Conservation (phyloP, 2,329 filamentous ascomycete species). For the Trichoderma atrobrunneum region DNA sequence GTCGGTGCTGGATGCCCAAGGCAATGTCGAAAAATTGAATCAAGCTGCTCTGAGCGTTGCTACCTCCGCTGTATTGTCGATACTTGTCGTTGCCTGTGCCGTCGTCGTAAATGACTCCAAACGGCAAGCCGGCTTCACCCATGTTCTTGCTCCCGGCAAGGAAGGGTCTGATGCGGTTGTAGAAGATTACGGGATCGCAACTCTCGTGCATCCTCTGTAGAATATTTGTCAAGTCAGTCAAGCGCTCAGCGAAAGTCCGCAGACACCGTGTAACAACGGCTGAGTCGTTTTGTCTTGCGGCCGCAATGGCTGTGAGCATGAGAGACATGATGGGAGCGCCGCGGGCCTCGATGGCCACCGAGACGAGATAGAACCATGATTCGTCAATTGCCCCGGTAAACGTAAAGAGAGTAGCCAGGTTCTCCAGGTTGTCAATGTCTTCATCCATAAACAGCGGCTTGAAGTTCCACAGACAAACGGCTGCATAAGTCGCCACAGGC, state of each 20-base stretch:
- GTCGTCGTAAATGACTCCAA: constrained; percentile 84
- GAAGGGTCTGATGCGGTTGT: constrained; percentile 92
- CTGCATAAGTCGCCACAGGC: constrained; percentile 91
- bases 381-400: constrained; percentile 95
- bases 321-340: constrained; percentile 82
- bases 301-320: constrained; percentile 83
- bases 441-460: constrained; percentile 85
- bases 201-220: constrained; percentile 91
- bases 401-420: constrained; percentile 81
- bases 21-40: constrained; percentile 97
- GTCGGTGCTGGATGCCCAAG: constrained; percentile 83
- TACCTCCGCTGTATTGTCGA: constrained; percentile 86
- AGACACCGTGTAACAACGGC: constrained; percentile 73
- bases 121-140: constrained; percentile 85
- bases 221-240: constrained; percentile 78
- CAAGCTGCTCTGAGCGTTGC: constrained; percentile 93
- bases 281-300: constrained; percentile 68
- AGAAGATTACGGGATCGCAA: constrained; percentile 93
- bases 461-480: constrained; percentile 94
- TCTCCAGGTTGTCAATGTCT: constrained; percentile 77
- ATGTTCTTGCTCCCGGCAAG: constrained; percentile 97
- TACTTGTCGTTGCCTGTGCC: constrained; percentile 67
- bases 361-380: constrained; percentile 98
- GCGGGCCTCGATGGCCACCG: constrained; percentile 90
- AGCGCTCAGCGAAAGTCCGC: constrained; percentile 76